phyloP scores from a whole-genome alignment of 2,329 filamentous ascomycete genomes.

The Colletotrichum trifolii region DNA sequence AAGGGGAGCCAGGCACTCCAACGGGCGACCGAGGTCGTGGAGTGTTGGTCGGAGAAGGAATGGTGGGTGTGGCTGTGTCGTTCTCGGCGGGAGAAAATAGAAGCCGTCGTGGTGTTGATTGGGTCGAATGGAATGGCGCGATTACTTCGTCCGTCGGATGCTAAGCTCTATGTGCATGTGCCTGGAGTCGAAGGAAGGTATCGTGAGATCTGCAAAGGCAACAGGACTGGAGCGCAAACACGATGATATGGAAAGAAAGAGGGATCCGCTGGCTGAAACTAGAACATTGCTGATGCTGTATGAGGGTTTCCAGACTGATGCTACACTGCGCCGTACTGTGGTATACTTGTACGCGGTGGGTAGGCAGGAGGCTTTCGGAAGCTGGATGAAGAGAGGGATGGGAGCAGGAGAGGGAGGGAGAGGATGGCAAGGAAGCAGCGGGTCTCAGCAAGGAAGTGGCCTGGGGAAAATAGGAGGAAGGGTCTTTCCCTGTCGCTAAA shows the following conservation, averaged over 20 bases:
- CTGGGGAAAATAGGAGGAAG: conserved; percentile 33
- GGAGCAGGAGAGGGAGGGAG: conserved; percentile 35
- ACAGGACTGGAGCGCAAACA: not conserved
- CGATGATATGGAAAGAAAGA: conserved; percentile 18
- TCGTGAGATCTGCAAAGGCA: conserved; percentile 26
- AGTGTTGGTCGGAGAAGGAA: conserved; percentile 3
- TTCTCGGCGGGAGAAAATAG: conserved; percentile 6
- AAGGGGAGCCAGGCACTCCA: not conserved
- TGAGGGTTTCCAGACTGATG: conserved; percentile 4
- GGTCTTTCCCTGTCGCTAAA: conserved; percentile 24
- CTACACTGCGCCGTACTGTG: too few relatives aligned
- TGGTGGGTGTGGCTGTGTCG: conserved; percentile 7
- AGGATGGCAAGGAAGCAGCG: conserved; percentile 21
- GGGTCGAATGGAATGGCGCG: conserved; percentile 23
- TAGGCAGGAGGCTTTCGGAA: conserved; percentile 13
- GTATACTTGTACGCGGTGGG: not conserved
- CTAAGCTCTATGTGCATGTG: conserved; percentile 2
- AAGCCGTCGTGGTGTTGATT: conserved; percentile 18
- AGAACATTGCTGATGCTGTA: conserved; percentile 30
- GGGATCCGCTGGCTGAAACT: conserved; percentile 29
- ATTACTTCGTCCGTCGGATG: conserved; percentile 4
- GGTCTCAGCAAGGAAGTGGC: conserved; percentile 31
- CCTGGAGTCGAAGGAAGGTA: conserved; percentile 21
- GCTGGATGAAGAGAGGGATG: conserved; percentile 27
- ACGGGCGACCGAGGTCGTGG: not conserved